Evolutionary conservation across 75 land plant genomes (phyloP), one percentile per base, ranked within the genome.

Genomic region (Cryptomeria japonica): DNA sequence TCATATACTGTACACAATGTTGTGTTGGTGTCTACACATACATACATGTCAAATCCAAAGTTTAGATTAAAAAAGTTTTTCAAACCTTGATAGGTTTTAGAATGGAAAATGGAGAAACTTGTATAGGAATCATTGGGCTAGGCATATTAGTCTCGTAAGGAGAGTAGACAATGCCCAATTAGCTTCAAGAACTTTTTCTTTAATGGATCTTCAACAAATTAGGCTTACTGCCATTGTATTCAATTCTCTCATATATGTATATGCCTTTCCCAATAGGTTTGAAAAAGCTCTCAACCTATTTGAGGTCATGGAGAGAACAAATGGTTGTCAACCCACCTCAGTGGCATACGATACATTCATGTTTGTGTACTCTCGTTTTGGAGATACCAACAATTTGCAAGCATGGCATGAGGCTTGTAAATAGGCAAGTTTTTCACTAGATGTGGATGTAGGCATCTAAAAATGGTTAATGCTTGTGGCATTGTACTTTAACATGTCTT

Each of bases 41-140:
- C 12, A 13, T 15, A 75, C 8, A 34, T 36, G 14, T 75, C 39
- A 13, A 36, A 75, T 32, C 5, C 15, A 75, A 13, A 34, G 34
- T 75, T 18, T 34, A 77, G 41, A 19, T 37, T 77, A 2, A 77
- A 77, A 5, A 37, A 16, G 11, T n/a, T 77, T 36, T 37, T 77
- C 15, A 19, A 41, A 77, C 39, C 38, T 90, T 22, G 22, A 85
- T 83, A 93, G 93, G 93, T 93, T 39, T 85, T 93, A 46, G 89
- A 92, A 80, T 93, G 94, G 94, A 93, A 89, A 87, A 88, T 88
- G 72, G 92, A 90, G 85, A 93, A 90, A 76, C 38, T 93, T 88
- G 55, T 82, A n/a, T 89, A 87, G 39, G 90, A 86, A 49, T 80
- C 87, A 78, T 41, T 93, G 89, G 61, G 76, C 87, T 8, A 85